Percentiles rank a stretch among this genome's conserved stretches.
phyloP scores from a whole-genome alignment of 2,329 filamentous ascomycete genomes.

The Aureobasidium sp. region DNA sequence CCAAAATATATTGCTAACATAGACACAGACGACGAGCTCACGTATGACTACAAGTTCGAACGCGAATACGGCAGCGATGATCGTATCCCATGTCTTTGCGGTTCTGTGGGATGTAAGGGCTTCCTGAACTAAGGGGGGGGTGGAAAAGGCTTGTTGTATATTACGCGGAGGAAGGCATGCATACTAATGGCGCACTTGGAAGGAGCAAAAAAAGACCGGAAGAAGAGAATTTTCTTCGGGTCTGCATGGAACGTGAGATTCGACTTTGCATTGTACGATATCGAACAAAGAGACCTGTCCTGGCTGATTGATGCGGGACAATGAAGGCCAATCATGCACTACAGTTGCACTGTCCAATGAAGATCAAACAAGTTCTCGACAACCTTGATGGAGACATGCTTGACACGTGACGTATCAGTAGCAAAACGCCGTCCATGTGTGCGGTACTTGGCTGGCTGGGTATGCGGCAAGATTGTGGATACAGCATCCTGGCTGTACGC shows the following conservation, averaged over 20 bases:
- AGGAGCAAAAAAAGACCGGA: background rate
- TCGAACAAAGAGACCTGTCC: background rate
- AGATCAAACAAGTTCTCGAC: background rate
- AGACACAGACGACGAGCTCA: conserved; percentile 83
- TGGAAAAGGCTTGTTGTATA: background rate
- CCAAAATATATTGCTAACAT: conserved; percentile 21
- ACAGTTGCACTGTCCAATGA: background rate
- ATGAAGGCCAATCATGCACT: too few species aligned
- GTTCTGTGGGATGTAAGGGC: conserved; percentile 92
- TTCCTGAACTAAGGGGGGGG: conserved; percentile 78
- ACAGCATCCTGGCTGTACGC: background rate
- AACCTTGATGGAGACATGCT: background rate
- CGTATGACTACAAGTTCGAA: conserved; percentile 99
- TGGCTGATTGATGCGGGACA: background rate
- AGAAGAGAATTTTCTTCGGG: background rate
- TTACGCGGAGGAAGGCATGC: background rate
- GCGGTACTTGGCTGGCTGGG: background rate
- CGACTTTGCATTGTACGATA: background rate
- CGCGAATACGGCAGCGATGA: conserved; percentile 91
- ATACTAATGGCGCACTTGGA: background rate
- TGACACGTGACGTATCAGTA: background rate
- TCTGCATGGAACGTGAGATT: background rate
- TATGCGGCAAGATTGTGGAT: background rate
- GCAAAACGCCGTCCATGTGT: too few species aligned
- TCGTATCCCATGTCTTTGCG: conserved; percentile 94